Base-by-base conservation (phyloP, 495 filamentous ascomycete species). In the Aspergillus taichungensis region DNA sequence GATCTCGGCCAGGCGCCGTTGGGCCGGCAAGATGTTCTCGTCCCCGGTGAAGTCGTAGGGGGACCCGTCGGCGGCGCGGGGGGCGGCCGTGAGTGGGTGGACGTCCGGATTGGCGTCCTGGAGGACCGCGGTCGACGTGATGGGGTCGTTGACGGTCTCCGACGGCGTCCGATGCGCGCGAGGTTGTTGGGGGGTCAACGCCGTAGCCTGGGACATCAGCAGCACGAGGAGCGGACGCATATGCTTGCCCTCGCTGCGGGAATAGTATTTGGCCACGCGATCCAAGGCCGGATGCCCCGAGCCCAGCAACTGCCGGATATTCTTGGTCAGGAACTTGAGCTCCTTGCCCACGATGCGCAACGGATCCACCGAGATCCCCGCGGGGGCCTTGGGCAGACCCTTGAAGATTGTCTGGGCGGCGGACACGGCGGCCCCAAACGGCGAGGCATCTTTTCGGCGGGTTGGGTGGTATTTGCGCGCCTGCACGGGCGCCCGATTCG, bases 261-360 rank as follows among this genome's bases (percentile, higher is more conserved):
- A 95, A 60, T 98, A 98, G 73, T 98, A 97, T 62, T 97, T 98
- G 28, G 94, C 88, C 11, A 94, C 88, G 40, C 84, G 91, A 57
- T 98, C 94, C 34, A 98, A 74, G 13, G 88, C 85, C 5, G 91
- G 94, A 62, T 96, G 90, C 1, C 90, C 89, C 0, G 90, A 94
- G 5, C 90, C 90, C 13, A 96, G 70, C 27, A 96, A 72, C 58
- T 89, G 82, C 39, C 85, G 74, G 58, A 95, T 92, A 58, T 94
- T 94, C 41, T 85, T 86, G 12, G 80, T 94, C 60, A 95, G 66
- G 55, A 90, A 92, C 65, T 94, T 94, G 78, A 96, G 83, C 68
- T 96, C 90, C 67, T 94, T 94, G 40, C 85, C 89, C 13, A 96
- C 86, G 30, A 87, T 87, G 31, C 83, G 75, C 51, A 88, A 73